Percentiles rank a stretch among this genome's conserved stretches.
Evolutionary conservation across 345 rosid genomes (phyloP).

Genomic region (Cardamine resedifolia): DNA sequence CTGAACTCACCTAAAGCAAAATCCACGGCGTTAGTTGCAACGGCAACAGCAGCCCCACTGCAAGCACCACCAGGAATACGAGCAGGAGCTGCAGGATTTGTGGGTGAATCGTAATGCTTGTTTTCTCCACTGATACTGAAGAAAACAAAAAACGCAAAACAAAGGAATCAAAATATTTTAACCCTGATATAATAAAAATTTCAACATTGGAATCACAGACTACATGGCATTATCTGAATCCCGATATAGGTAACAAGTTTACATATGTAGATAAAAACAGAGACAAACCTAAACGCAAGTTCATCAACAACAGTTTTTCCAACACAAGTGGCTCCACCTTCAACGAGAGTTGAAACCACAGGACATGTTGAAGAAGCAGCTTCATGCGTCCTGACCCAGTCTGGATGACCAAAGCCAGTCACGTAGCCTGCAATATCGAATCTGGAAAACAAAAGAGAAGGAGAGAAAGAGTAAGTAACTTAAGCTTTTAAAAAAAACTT

Average conservation of each 20-base stretch:
- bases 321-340: slow-evolving; percentile 93
- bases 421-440: slow-evolving; percentile 84
- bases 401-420: slow-evolving; percentile 94
- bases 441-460: slow-evolving; percentile 44
- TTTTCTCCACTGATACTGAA: slow-evolving; percentile 87
- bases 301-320: slow-evolving; percentile 93
- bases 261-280: not conserved
- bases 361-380: slow-evolving; percentile 60
- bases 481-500: not conserved
- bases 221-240: not conserved
- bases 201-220: slow-evolving; percentile 1
- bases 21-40: slow-evolving; percentile 82
- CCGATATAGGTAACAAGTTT: not conserved
- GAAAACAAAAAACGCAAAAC: slow-evolving; percentile 26
- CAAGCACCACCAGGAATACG: slow-evolving; percentile 87
- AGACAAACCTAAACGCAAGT: slow-evolving; percentile 66
- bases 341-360: slow-evolving; percentile 71
- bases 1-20: slow-evolving; percentile 66
- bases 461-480: not conserved
- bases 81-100: slow-evolving; percentile 75
- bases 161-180: not conserved
- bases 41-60: slow-evolving; percentile 95
- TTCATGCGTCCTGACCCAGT: slow-evolving; percentile 79
- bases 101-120: slow-evolving; percentile 77
- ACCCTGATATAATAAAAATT: not conserved